These are phyloP conservation scores for Fusarium sp. DNA, from an alignment of 2,329 filamentous ascomycete species.

Conservation along the genomic window DNA sequence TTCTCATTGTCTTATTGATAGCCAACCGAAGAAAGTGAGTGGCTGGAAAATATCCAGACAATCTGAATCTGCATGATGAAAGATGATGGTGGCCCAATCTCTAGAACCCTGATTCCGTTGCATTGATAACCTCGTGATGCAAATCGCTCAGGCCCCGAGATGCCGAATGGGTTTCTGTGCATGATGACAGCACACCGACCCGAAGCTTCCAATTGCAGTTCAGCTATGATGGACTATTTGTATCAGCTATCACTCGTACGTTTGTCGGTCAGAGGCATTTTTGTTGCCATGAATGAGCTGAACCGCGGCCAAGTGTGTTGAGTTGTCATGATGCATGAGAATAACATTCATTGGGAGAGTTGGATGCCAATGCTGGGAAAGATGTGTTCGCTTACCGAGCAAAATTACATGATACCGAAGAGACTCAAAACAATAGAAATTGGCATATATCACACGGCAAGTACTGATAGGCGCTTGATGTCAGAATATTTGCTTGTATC, in stretches of 20 bases:
- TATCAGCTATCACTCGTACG: slow-evolving; percentile 2
- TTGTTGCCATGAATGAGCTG: slow-evolving; percentile 9
- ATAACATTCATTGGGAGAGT: neutral
- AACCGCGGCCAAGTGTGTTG: neutral
- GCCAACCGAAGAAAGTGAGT: neutral
- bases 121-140: slow-evolving; percentile 23
- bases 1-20: neutral
- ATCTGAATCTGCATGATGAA: neutral
- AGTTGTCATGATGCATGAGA: slow-evolving; percentile 21
- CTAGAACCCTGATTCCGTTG: slow-evolving; percentile 10
- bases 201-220: slow-evolving; percentile 10
- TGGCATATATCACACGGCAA: neutral
- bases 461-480: neutral
- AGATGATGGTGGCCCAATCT: neutral
- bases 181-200: slow-evolving; percentile 23
- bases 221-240: neutral
- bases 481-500: slow-evolving; percentile 10
- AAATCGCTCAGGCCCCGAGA: slow-evolving; percentile 12
- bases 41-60: neutral
- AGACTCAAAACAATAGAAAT: neutral
- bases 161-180: slow-evolving; percentile 28
- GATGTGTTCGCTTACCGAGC: neutral
- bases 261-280: slow-evolving; percentile 1
- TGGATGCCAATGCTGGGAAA: neutral
- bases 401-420: neutral